Base-by-base conservation (phyloP, 1,284 basidiomycete genomes). In the Cutaneotrichosporon sp. region DNA sequence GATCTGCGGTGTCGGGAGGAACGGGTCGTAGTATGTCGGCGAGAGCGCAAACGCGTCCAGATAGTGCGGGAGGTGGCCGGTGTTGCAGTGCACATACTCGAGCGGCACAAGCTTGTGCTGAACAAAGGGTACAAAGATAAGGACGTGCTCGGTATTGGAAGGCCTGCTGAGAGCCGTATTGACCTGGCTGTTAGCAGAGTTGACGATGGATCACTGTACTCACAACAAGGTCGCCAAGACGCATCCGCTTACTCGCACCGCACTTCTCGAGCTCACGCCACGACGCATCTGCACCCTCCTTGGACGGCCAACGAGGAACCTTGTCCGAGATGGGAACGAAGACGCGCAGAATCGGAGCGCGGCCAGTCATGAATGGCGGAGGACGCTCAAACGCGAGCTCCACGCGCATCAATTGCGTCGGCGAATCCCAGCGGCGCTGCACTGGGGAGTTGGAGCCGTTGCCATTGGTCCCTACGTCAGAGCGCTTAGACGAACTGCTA, bases 21-120 rank as follows among this genome's bases (percentile, higher is more conserved):
- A 75, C 8, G 78, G 74, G 65, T 79, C 75, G 64, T 80, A 80
- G 69, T 81, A 81, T 0, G 76, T 76, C n/a, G 81, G 81, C 18
- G 80, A 75, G 9, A 80, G 61, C n/a, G 72, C 58, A 65, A 82
- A 78, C 9, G 74, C 76, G 64, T 81, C 73, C 50, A 81, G 60
- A 61, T 75, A 76, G 16, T 70, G 67, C 16, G 81, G 81, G 7
- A 81, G 72, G 67, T 80, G 76, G 1, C 77, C 77, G 5, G 69
- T 69, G 5, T 58, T 52, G 26, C 67, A 69, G 66, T 74, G 71
- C 5, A 68, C 68, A 62, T 80, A 80, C 65, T 79, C 75, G 36
- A 81, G 70, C 16, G 80, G 80, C 18, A 80, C 70, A 22, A 79
- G 73, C 36, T 76, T 71, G 51, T 78, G 77, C 51, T 72, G 70